These are phyloP conservation scores for Quercus rubra DNA, from an alignment of 306 rosid species.

Conservation along the genomic window DNA sequence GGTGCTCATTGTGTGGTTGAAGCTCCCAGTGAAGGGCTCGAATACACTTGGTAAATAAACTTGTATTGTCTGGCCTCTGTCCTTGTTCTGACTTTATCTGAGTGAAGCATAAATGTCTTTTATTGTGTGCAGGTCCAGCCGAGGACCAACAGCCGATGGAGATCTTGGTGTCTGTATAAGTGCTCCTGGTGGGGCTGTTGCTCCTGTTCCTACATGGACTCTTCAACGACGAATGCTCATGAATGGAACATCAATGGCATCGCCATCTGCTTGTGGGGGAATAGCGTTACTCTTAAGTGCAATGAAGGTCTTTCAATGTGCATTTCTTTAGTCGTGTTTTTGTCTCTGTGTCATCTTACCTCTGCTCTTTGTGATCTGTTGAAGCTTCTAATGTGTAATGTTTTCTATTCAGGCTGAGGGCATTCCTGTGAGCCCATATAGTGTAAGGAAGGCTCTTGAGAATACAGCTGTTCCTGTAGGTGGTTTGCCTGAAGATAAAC, in stretches of 20 bases:
- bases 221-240: conserved; percentile 95
- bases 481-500: conserved; percentile 72
- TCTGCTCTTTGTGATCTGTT: conserved; percentile 10
- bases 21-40: conserved; percentile 90
- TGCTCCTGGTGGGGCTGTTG: conserved; percentile 99
- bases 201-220: conserved; percentile 99
- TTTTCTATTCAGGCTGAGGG: conserved; percentile 69
- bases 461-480: conserved; percentile 80
- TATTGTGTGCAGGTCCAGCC: conserved; percentile 82
- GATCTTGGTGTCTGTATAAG: conserved; percentile 90
- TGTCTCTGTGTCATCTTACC: conserved; percentile 19
- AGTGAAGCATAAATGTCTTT: conserved; percentile 14
- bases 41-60: conserved; percentile 83
- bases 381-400: conserved; percentile 22
- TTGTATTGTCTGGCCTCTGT: conserved; percentile 15
- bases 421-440: conserved; percentile 84
- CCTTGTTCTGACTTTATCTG: conserved; percentile 11
- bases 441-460: conserved; percentile 87
- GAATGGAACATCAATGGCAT: conserved; percentile 99
- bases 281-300: conserved; percentile 90
- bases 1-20: conserved; percentile 96
- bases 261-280: conserved; percentile 99
- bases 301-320: conserved; percentile 61
- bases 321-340: conserved; percentile 12
- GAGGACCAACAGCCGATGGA: conserved; percentile 98